Evolutionary conservation across 352 stramenopile species (phyloP), one percentile per base, ranked within the genome.

Genomic region (Globisporangium barbulae): DNA sequence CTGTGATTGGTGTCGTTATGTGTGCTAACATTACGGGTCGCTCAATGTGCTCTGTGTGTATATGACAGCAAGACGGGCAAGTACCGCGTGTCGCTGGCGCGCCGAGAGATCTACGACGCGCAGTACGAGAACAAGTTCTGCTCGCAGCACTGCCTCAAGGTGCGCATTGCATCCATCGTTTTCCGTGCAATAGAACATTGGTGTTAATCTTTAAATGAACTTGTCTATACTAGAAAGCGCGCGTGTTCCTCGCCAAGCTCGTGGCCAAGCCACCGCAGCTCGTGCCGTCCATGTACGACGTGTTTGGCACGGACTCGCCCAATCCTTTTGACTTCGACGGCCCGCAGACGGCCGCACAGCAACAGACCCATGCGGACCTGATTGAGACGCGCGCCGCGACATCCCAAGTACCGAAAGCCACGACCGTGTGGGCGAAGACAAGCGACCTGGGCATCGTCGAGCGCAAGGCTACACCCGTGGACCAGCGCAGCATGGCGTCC

Each of bases 41-140:
- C 17, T n/a, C 13, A 5, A 28, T 53, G 31, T 60, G 25, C 25
- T 41, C 10, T 61, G 10, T 13, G 2, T 63, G 31, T 48, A 2
- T 22, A 31, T 8, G 28, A 22, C 53, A 94, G 85, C 39, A 81
- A 86, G 31, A 64, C 60, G 3, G 78, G 74, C 55, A 93, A 91
- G 64, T 88, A 81, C 42, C 87, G 87, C 35, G 69, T 95, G 31
- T 95, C 87, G 19, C 65, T 93, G 54, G 72, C 74, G 56, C 77
- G 83, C 39, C 78, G 83, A 45, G 77, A 90, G 70, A 92, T 95
- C 64, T 94, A 95, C 66, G 81, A 90, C 33, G 81, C 84, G n/a
- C 64, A 81, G 12, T 78, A 81, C 22, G 87, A 95, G 68, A 87
- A 88, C 45, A 78, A 95, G 64, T 95, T 95, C 41, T 95, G 87